These are phyloP conservation scores for Colletotrichum paranaense DNA, from an alignment of 2,329 filamentous ascomycete genomes.

Conservation along the genomic window DNA sequence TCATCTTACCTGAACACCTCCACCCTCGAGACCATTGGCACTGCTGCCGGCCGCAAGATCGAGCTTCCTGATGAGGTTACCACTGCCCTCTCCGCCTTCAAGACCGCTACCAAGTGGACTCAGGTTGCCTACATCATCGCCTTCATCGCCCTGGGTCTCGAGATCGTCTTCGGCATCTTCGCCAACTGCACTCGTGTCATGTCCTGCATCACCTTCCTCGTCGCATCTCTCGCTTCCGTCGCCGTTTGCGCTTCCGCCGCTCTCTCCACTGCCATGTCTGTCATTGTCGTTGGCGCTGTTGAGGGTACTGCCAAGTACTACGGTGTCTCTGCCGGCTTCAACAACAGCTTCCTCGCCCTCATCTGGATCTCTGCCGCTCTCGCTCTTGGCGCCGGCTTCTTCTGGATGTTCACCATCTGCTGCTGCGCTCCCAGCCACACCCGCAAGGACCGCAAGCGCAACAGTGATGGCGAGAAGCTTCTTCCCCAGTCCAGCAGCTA, in stretches of 20 bases:
- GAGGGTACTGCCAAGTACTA: constrained; percentile 76
- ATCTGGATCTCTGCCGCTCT: constrained; percentile 87
- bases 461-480: constrained; percentile 62
- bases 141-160: constrained; percentile 74
- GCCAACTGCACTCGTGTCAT: constrained; percentile 86
- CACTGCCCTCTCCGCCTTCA: constrained; percentile 78
- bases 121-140: constrained; percentile 83
- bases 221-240: constrained; percentile 71
- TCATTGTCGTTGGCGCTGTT: constrained; percentile 76
- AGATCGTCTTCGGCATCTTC: constrained; percentile 83
- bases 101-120: constrained; percentile 82
- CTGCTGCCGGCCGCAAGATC: constrained; percentile 63
- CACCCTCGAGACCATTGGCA: constrained; percentile 64
- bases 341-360: constrained; percentile 75
- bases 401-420: constrained; percentile 94
- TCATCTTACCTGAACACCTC: constrained; percentile 76
- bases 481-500: constrained; percentile 54
- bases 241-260: constrained; percentile 72
- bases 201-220: constrained; percentile 83
- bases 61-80: constrained; percentile 76
- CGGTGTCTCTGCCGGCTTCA: constrained; percentile 74
- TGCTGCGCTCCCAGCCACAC: constrained; percentile 75
- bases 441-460: constrained; percentile 43
- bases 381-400: constrained; percentile 79
- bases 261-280: constrained; percentile 80